These are phyloP conservation scores for Vitis vinifera DNA, from an alignment of 164 flowering plant species.

Conservation along the genomic window ASM3070453v1 NC_081810.1:15604001-15604500, in stretches of 20 bases:
- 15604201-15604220: constrained; percentile 40
- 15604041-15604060: constrained; percentile 32
- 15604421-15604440: background rate
- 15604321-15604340: constrained; percentile 46
- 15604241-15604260: constrained; percentile 27
- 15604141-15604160: constrained; percentile 28
- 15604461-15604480: no score
- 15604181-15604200: constrained; percentile 52
- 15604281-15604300: constrained; percentile 26
- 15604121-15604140: constrained; percentile 35
- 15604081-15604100: constrained; percentile 50
- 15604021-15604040: constrained; percentile 35
- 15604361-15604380: constrained; percentile 39
- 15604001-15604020: constrained; percentile 42
- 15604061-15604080: constrained; percentile 38
- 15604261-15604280: constrained; percentile 21
- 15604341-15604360: constrained; percentile 31
- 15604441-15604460: no score
- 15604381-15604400: constrained; percentile 49
- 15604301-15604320: constrained; percentile 31
- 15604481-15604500: no score
- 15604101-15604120: constrained; percentile 50
- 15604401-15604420: constrained; percentile 37
- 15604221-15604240: constrained; percentile 36
- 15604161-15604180: constrained; percentile 45